Base-by-base conservation (phyloP, 495 filamentous ascomycete genomes). In the Penicillium samsonianum region DNA sequence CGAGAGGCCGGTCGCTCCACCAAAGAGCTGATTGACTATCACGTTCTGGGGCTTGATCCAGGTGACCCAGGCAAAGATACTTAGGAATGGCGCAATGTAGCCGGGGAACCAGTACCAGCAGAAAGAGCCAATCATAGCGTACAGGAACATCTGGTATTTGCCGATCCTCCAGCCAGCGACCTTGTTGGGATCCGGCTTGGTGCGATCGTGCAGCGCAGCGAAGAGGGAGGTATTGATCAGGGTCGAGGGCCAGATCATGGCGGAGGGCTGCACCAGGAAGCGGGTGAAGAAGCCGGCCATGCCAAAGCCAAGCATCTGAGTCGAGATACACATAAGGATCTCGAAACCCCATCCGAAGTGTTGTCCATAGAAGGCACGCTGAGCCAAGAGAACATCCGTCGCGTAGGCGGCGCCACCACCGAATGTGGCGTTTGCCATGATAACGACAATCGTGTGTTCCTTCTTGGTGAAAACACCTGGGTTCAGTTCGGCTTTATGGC, bases 401-500 rank as follows among this genome's bases (percentile, higher is more conserved):
- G 85, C 82, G 55, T 89, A 90, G 19, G 84, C 85, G 14, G 84
- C 83, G 48, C 77, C 78, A 55, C 67, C 72, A 43, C 72, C 62
- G 71, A 87, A 77, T 12, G 71, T 72, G 43, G 74, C 74, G 59
- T 78, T 78, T 38, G 75, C 74, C 88, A 90, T 90, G 62, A 90
- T 82, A n/a, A 87, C 85, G 33, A 88, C 84, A 47, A 91, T 76
- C 6, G 86, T 76, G 64, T 91, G 88, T 61, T 90, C 87, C 64
- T 91, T 91, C 68, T 89, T 84, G 69, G 87, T 90, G 75, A 89
- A 91, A 6, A 79, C 81, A 1, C 87, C 86, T 0, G 87, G 87
- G 63, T 90, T 90, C 16, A 90, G 68, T 22, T 78, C 80, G 65
- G 77, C 82, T 22, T 74, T 65, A 31, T 78, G 37, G 10, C 87